These are phyloP conservation scores for Arctium lappa DNA, from an alignment of 129 eudicot species.

Conservation along the genomic window DNA sequence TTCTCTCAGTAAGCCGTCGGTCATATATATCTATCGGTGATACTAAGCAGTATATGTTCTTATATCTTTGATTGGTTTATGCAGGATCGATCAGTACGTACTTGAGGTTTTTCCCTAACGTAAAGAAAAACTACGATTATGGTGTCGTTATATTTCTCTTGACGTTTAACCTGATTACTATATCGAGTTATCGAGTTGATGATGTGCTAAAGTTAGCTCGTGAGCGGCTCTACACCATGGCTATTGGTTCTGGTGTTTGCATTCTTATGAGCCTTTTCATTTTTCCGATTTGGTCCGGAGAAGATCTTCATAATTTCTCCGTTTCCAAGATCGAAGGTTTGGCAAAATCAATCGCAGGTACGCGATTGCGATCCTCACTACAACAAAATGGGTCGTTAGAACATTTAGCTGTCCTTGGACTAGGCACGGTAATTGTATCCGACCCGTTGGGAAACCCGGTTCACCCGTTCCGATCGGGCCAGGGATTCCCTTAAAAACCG, in stretches of 20 bases:
- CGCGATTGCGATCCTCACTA: not conserved
- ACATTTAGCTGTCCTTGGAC: too few relatives aligned
- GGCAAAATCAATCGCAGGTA: constrained; percentile 41
- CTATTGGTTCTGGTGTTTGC: constrained; percentile 39
- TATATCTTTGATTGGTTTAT: constrained; percentile 1
- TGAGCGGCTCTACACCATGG: constrained; percentile 39
- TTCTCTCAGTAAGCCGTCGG: too few relatives aligned
- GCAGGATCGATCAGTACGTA: constrained; percentile 36
- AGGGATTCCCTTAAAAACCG: too few relatives aligned
- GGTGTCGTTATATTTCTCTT: constrained; percentile 38
- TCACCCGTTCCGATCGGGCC: too few relatives aligned
- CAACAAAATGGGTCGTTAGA: not conserved
- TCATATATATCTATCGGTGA: not conserved
- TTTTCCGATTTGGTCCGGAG: constrained; percentile 45
- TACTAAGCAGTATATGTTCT: not conserved
- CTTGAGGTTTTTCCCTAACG: constrained; percentile 31
- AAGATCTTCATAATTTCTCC: constrained; percentile 33
- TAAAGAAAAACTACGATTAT: constrained; percentile 41
- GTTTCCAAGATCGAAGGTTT: constrained; percentile 41
- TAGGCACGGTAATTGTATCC: too few relatives aligned
- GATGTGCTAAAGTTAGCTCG: constrained; percentile 30
- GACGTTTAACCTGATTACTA: constrained; percentile 39
- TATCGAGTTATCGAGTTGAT: constrained; percentile 32
- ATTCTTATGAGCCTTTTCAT: constrained; percentile 33
- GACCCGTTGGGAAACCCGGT: too few relatives aligned